These are phyloP conservation scores for Phlyctochytrium planicorne DNA, from an alignment of 192 early-diverging fungal species.

Conservation along the genomic window DNA sequence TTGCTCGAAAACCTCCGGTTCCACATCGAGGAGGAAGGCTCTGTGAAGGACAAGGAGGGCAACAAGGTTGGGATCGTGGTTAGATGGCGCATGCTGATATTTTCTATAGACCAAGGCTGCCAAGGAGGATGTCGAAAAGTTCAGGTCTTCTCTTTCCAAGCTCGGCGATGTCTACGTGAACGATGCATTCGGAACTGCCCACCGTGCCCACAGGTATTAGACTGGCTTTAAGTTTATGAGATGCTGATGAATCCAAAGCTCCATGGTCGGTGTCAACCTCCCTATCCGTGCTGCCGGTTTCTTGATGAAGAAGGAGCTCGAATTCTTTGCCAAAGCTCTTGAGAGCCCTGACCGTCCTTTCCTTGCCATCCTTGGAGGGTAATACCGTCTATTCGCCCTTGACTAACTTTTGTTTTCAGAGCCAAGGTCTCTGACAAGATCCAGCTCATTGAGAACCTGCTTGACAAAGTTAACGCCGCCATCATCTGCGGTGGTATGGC, in stretches of 20 bases:
- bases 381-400: conserved; percentile 8
- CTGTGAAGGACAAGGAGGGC: conserved; percentile 19
- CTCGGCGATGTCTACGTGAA: conserved; percentile 97
- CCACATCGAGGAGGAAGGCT: conserved; percentile 79
- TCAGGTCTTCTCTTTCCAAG: conserved; percentile 89
- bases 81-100: neutral
- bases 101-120: conserved; percentile 74
- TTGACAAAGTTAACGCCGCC: conserved; percentile 78
- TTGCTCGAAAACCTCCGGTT: conserved; percentile 97
- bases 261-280: conserved; percentile 93
- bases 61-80: conserved; percentile 54
- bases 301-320: conserved; percentile 98
- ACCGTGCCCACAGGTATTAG: conserved; percentile 84
- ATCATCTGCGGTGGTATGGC: conserved; percentile 92
- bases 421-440: conserved; percentile 99
- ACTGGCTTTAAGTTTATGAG: neutral
- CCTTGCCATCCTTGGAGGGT: conserved; percentile 94
- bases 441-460: conserved; percentile 93
- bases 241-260: conserved; percentile 53
- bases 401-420: conserved; percentile 24
- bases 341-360: conserved; percentile 92
- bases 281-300: conserved; percentile 90
- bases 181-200: conserved; percentile 99
- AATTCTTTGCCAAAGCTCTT: conserved; percentile 96
- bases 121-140: conserved; percentile 73